phyloP scores from a whole-genome alignment of 2,329 filamentous ascomycete genomes.

The Scedosporium dehoogii region DNA sequence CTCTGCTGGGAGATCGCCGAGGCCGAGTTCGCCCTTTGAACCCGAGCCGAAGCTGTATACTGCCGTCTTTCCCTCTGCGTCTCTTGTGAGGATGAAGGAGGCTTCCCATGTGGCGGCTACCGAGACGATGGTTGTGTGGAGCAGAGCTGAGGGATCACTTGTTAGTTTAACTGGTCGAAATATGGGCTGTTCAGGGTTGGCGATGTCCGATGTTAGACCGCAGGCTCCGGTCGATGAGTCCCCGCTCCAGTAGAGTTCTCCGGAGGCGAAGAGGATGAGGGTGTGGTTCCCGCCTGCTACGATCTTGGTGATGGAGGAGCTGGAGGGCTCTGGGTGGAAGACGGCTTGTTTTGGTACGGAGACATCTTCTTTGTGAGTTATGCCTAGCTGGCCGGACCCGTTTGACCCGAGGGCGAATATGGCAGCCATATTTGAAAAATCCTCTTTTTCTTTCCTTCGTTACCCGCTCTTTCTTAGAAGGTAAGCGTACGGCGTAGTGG shows the following conservation, averaged over 20 bases:
- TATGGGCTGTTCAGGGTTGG: not conserved
- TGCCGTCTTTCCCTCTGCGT: slow-evolving; percentile 30
- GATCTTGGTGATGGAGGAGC: slow-evolving; percentile 26
- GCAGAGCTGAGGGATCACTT: not conserved
- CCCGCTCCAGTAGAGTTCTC: slow-evolving; percentile 56
- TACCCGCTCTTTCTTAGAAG: no score
- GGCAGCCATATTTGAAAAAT: slow-evolving; percentile 28
- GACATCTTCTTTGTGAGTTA: slow-evolving; percentile 62
- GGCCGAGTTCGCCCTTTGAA: slow-evolving; percentile 62
- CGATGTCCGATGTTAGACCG: slow-evolving; percentile 22
- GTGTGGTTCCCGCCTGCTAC: slow-evolving; percentile 80
- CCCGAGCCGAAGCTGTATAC: slow-evolving; percentile 59
- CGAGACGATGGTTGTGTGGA: not conserved
- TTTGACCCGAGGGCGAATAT: slow-evolving; percentile 68
- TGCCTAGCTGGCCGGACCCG: slow-evolving; percentile 63
- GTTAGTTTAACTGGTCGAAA: slow-evolving; percentile 1
- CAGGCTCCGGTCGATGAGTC: slow-evolving; percentile 46
- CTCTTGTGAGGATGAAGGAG: slow-evolving; percentile 48
- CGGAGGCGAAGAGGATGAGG: slow-evolving; percentile 53
- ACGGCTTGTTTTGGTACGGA: slow-evolving; percentile 52
- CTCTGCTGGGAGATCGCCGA: slow-evolving; percentile 33
- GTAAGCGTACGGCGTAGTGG: no score
- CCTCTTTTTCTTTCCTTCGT: no score
- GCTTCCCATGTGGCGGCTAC: slow-evolving; percentile 73
- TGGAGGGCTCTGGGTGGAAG: slow-evolving; percentile 35